phyloP scores from a whole-genome alignment of 176 grass and related monocot species.

The Eleusine coracana region DNA sequence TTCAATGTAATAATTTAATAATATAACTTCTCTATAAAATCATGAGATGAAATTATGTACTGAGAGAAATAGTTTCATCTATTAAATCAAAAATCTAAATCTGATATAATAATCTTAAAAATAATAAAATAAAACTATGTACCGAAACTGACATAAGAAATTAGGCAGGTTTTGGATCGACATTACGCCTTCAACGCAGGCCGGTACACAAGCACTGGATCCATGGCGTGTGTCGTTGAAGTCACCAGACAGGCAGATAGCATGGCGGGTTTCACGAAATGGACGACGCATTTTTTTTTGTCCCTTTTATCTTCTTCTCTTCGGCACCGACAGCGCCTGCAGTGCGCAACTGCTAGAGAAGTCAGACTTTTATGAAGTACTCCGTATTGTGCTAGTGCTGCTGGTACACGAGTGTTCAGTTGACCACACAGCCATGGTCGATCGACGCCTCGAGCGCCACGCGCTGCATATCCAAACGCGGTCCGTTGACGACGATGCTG shows the following conservation, averaged over 20 bases:
- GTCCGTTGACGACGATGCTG: neutral
- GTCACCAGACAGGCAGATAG: neutral
- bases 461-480: neutral
- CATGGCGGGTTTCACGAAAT: neutral
- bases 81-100: too few species aligned
- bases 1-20: too few species aligned
- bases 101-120: too few species aligned
- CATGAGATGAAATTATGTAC: too few species aligned
- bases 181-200: neutral
- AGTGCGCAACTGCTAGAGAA: neutral
- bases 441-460: neutral
- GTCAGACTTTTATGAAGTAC: neutral
- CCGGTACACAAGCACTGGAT: neutral
- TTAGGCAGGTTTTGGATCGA: neutral
- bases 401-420: neutral
- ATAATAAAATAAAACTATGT: too few species aligned
- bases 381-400: neutral
- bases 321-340: neutral
- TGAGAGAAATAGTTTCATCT: too few species aligned
- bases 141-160: too few species aligned
- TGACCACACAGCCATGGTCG: neutral
- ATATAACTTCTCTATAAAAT: too few species aligned
- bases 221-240: neutral
- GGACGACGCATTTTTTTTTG: too few species aligned
- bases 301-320: neutral